Conservation (phyloP, 176 grass and related monocot species). For the Eragrostis nindensis region DNA sequence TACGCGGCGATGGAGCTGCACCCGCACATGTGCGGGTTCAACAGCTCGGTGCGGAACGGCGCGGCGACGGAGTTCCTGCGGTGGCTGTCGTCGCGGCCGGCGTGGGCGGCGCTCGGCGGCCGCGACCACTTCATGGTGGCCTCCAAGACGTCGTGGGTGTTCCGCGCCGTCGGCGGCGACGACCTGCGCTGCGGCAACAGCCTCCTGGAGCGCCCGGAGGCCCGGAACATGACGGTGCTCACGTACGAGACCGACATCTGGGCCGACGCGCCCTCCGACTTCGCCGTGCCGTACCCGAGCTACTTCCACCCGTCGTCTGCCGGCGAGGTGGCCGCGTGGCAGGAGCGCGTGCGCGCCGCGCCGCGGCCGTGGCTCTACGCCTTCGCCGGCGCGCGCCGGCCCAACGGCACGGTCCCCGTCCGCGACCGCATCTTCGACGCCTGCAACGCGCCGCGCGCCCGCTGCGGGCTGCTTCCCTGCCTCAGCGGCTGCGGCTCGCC, state of each 20-base stretch:
- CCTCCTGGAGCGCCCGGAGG: slow-evolving; percentile 44
- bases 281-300: slow-evolving; percentile 60
- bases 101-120: slow-evolving; percentile 48
- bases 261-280: slow-evolving; percentile 10
- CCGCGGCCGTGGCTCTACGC: slow-evolving; percentile 41
- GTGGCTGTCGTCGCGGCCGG: slow-evolving; percentile 52
- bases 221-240: slow-evolving; percentile 48
- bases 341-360: slow-evolving; percentile 25
- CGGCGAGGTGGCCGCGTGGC: slow-evolving; percentile 45
- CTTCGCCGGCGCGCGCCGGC: slow-evolving; percentile 45
- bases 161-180: slow-evolving; percentile 6
- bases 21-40: slow-evolving; percentile 45
- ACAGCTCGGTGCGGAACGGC: slow-evolving; percentile 38
- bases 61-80: slow-evolving; percentile 35
- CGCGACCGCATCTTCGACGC: slow-evolving; percentile 38
- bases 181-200: slow-evolving; percentile 39
- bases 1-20: slow-evolving; percentile 50
- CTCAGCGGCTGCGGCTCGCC: slow-evolving; percentile 13
- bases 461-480: slow-evolving; percentile 36
- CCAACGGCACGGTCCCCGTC: neutral
- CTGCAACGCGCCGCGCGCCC: slow-evolving; percentile 17
- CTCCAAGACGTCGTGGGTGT: slow-evolving; percentile 46
- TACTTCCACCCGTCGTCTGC: slow-evolving; percentile 60
- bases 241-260: slow-evolving; percentile 40
- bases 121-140: slow-evolving; percentile 54